These are phyloP conservation scores for Pythium dissotocum DNA, from an alignment of 352 stramenopile species.

Conservation along the genomic window DNA sequence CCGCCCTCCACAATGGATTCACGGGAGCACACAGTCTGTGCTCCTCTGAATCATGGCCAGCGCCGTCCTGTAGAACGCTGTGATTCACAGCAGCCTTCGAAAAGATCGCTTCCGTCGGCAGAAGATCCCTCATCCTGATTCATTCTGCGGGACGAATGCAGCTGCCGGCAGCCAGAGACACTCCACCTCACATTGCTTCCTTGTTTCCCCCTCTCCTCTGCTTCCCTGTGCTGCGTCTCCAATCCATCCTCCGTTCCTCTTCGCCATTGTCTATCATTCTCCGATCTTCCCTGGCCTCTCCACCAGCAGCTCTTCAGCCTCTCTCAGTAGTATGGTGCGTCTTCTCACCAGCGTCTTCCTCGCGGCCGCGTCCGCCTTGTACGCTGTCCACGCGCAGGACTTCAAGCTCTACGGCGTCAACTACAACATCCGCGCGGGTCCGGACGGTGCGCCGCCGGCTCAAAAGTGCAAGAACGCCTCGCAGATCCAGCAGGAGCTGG, in stretches of 20 bases:
- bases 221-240: background rate
- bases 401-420: slow-evolving; percentile 61
- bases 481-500: slow-evolving; percentile 52
- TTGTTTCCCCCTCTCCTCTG: background rate
- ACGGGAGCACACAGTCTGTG: too few relatives aligned
- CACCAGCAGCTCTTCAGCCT: slow-evolving; percentile 2
- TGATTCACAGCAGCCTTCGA: background rate
- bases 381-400: slow-evolving; percentile 31
- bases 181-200: background rate
- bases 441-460: slow-evolving; percentile 46
- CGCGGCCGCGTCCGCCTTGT: slow-evolving; percentile 16
- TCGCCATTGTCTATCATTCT: background rate
- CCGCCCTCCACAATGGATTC: background rate
- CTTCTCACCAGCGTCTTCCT: slow-evolving; percentile 25
- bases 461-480: slow-evolving; percentile 58
- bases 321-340: slow-evolving; percentile 6
- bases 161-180: background rate
- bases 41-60: too few relatives aligned
- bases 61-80: too few relatives aligned
- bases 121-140: background rate
- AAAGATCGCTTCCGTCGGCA: background rate
- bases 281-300: background rate
- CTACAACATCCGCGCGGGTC: slow-evolving; percentile 68
- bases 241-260: background rate
- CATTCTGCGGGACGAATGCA: background rate